Base-by-base conservation (phyloP, 2,329 filamentous ascomycete species). In the Fusarium sp. region DNA sequence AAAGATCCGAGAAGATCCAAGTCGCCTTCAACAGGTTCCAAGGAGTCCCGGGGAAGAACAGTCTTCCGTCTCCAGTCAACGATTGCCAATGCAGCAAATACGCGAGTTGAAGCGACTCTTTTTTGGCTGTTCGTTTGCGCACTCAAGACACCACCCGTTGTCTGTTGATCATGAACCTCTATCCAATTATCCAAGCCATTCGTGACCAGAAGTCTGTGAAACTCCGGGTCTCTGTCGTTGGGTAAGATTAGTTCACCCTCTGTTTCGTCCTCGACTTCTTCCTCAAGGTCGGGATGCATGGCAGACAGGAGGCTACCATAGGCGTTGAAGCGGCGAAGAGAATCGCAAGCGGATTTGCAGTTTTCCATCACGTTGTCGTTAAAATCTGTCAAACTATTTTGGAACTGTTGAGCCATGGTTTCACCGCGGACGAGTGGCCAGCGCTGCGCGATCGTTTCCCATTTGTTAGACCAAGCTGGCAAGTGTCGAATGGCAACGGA, bases 181-280 rank as follows among this genome's bases (percentile, higher is more conserved):
- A 25, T 2, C 20, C 1, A 14, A 14, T 47, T 2, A 14, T 22
- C 20, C 2, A 16, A 11, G 3, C 2, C 2, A 27, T 47, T 25
- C 10, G 4, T 1, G 6, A 5, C 0, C 18, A n/a, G 16, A n/a
- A 5, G 9, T 38, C 5, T n/a, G 9, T 8, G 2, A 7, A 38
- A 38, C 3, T 18, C 1, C 1, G 7, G 5, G 36, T 5, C 7
- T n/a, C 4, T n/a, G 18, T 4, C 18, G 8, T 38, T 6, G 35
- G 6, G 7, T 7, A 18, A 9, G 16, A n/a, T 2, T 10, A n/a
- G 7, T 38, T 38, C 8, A 38, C 1, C 4, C 36, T 10, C 18
- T n/a, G 1, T n/a, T 9, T 38, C 9, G 4, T n/a, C 2, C 6
- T n/a, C 4, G 8, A n/a, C 3, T n/a, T 9, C 18, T 38, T 38